These are phyloP conservation scores for Naganishia vishniacii DNA, from an alignment of 768 basidiomycete species.

Conservation along the genomic window DNA sequence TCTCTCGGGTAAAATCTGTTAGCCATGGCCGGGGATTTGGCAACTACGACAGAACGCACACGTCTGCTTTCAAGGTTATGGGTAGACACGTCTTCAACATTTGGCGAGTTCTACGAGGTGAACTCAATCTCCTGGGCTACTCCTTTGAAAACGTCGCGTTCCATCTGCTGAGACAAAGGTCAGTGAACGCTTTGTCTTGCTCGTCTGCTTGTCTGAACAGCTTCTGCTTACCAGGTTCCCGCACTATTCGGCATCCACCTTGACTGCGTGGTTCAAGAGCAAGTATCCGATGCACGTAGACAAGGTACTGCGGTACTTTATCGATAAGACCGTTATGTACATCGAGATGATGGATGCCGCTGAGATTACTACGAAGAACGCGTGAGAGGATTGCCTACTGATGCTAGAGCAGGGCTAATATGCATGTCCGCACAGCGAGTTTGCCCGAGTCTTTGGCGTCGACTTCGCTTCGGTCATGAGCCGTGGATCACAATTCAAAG, in stretches of 20 bases:
- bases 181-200: constrained; percentile 32
- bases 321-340: constrained; percentile 61
- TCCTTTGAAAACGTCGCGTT: constrained; percentile 86
- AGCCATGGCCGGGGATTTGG: constrained; percentile 50
- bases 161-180: constrained; percentile 72
- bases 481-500: constrained; percentile 96
- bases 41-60: constrained; percentile 67
- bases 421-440: constrained; percentile 60
- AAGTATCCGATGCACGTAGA: constrained; percentile 56
- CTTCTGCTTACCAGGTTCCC: constrained; percentile 58
- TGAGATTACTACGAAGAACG: constrained; percentile 80
- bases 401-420: not conserved
- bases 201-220: not conserved
- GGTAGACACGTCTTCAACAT: constrained; percentile 89
- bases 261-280: constrained; percentile 67
- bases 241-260: constrained; percentile 59
- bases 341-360: constrained; percentile 74
- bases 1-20: constrained; percentile 60
- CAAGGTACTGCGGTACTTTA: constrained; percentile 61
- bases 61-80: constrained; percentile 72
- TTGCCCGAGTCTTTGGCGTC: constrained; percentile 92
- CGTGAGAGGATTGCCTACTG: constrained; percentile 55
- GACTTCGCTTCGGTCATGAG: constrained; percentile 94
- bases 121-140: constrained; percentile 70
- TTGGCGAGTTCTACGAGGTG: constrained; percentile 86